Evolutionary conservation across 1,284 basidiomycete genomes (phyloP).

Genomic region (Boletus smithii): DNA sequence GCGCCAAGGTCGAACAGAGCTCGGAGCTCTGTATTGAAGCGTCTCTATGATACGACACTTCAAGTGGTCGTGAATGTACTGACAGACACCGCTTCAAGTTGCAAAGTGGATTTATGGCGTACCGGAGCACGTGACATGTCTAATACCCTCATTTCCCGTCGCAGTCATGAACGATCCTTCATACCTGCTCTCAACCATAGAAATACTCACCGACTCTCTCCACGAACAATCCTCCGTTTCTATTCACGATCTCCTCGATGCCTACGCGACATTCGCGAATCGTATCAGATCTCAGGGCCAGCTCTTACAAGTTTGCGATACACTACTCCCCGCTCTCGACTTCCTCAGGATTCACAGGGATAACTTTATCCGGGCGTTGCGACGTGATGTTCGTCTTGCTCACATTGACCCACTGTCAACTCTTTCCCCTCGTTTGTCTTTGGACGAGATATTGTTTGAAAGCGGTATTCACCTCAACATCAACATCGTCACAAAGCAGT

Average conservation of each 20-base stretch:
- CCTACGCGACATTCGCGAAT: slow-evolving; percentile 49
- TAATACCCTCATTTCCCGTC: no score
- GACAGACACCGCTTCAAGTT: no score
- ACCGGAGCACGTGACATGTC: no score
- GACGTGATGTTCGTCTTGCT: slow-evolving; percentile 46
- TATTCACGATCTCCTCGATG: slow-evolving; percentile 52
- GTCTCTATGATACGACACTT: no score
- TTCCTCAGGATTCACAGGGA: slow-evolving; percentile 29
- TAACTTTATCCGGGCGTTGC: slow-evolving; percentile 40
- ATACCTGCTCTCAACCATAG: slow-evolving; percentile 43
- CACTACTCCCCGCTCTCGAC: slow-evolving; percentile 33
- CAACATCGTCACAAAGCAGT: slow-evolving; percentile 37
- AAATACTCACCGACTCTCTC: slow-evolving; percentile 46
- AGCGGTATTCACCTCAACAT: slow-evolving; percentile 9
- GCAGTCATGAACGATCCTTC: slow-evolving; percentile 10
- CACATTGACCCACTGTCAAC: slow-evolving; percentile 38
- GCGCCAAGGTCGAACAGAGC: no score
- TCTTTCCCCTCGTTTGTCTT: no score
- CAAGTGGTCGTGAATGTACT: no score
- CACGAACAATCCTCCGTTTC: slow-evolving; percentile 37
- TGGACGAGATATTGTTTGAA: slow-evolving; percentile 12
- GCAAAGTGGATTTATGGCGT: no score
- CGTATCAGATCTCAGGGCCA: slow-evolving; percentile 40
- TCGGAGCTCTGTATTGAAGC: no score
- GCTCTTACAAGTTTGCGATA: slow-evolving; percentile 22